These are phyloP conservation scores for Rhizomucor pusillus DNA, from an alignment of 371 early-diverging fungal genomes.

Conservation along the genomic window DNA sequence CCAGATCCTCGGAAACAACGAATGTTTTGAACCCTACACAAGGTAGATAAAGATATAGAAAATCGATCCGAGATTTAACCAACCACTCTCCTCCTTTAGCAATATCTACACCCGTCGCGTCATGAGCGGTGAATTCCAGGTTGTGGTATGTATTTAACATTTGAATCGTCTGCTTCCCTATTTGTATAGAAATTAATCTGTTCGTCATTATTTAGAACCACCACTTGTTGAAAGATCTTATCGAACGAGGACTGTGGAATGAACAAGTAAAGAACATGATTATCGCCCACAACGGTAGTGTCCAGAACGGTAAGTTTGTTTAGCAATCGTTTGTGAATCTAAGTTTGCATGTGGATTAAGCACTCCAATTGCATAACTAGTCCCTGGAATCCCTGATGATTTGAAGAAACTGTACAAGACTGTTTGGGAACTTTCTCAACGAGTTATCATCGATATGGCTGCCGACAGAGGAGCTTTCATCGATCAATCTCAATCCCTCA, in stretches of 20 bases:
- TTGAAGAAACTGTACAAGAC: constrained; percentile 96
- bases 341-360: no score
- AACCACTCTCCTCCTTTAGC: constrained; percentile 48
- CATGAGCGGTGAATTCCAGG: constrained; percentile 98
- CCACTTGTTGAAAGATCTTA: constrained; percentile 92
- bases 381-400: constrained; percentile 79
- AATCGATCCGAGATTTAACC: background rate
- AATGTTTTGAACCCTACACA: constrained; percentile 98
- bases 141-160: constrained; percentile 53
- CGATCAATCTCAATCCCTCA: constrained; percentile 97
- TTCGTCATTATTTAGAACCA: constrained; percentile 66
- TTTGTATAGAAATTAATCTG: background rate
- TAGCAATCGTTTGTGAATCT: no score
- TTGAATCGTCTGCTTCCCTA: background rate
- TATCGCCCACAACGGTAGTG: constrained; percentile 92
- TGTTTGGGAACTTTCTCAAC: constrained; percentile 96
- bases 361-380: constrained; percentile 17
- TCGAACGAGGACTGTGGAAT: constrained; percentile 92
- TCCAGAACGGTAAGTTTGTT: constrained; percentile 55
- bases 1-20: constrained; percentile 98
- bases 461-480: constrained; percentile 96
- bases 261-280: constrained; percentile 95
- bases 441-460: constrained; percentile 76
- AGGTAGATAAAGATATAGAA: constrained; percentile 1
- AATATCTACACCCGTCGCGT: constrained; percentile 98